A percentile compares a stretch with the other conserved stretches of the same genome.
These are phyloP conservation scores for Glaciozyma martinii DNA, from an alignment of 768 basidiomycete species.

Conservation along the genomic window DNA sequence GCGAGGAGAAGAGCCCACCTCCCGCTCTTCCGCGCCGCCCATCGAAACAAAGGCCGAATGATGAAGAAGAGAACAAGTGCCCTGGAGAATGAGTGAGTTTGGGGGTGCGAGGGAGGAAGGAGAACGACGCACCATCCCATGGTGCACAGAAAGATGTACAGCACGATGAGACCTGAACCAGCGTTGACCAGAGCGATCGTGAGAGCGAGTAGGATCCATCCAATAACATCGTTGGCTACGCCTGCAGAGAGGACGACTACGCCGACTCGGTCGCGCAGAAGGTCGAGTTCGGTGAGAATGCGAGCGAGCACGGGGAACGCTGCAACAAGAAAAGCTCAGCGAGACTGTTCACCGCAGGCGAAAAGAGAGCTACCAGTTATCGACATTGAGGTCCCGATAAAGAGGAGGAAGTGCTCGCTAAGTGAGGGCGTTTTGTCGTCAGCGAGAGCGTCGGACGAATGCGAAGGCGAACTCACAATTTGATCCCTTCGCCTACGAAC, in stretches of 20 bases:
- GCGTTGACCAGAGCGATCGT: constrained; percentile 78
- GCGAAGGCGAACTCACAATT: constrained; percentile 40
- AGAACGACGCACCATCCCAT: constrained; percentile 46
- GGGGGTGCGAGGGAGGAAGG: not conserved
- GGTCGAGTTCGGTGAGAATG: constrained; percentile 70
- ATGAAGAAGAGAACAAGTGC: constrained; percentile 59
- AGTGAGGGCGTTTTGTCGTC: too few relatives aligned
- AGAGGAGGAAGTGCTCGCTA: constrained; percentile 56
- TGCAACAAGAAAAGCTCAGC: not conserved
- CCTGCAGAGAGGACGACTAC: constrained; percentile 72
- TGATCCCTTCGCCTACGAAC: constrained; percentile 49
- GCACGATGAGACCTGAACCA: constrained; percentile 58
- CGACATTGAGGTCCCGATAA: constrained; percentile 55
- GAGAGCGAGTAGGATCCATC: constrained; percentile 75
- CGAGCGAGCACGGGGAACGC: constrained; percentile 52
- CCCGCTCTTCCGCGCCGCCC: constrained; percentile 53
- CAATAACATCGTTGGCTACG: constrained; percentile 60
- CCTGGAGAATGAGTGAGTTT: not conserved
- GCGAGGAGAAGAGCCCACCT: too few relatives aligned
- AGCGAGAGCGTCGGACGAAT: too few relatives aligned
- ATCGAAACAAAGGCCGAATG: constrained; percentile 55
- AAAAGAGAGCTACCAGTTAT: constrained; percentile 36
- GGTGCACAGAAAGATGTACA: constrained; percentile 66
- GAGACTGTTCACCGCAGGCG: not conserved
- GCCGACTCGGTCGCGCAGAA: constrained; percentile 78